phyloP scores from a whole-genome alignment of 495 filamentous ascomycete species.

The Lasiosphaeris hirsuta region DNA sequence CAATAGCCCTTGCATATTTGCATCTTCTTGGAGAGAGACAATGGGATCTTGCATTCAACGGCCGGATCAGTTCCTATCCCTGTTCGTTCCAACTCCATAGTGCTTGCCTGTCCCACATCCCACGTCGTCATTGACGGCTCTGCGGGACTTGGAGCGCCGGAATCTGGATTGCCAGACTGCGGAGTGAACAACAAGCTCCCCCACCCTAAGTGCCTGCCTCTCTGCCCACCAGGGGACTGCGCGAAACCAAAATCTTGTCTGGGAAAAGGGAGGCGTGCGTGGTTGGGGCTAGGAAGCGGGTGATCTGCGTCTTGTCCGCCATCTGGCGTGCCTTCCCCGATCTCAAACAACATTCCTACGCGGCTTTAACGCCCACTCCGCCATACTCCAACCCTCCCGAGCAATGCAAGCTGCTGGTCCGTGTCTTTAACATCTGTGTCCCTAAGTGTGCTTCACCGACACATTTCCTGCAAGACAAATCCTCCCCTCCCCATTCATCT shows the following conservation, averaged over 20 bases:
- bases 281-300: conserved; percentile 11
- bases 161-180: conserved; percentile 7
- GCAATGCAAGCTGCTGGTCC: conserved; percentile 31
- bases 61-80: conserved; percentile 22
- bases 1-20: conserved; percentile 35
- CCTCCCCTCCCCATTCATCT: conserved; percentile 8
- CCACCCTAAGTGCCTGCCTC: neutral
- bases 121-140: conserved; percentile 12
- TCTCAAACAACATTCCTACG: conserved; percentile 31
- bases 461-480: conserved; percentile 5
- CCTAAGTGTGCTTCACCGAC: conserved; percentile 13
- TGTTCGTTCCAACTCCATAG: conserved; percentile 19
- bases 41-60: conserved; percentile 39
- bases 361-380: conserved; percentile 10
- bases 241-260: neutral
- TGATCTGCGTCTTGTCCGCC: conserved; percentile 8
- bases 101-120: conserved; percentile 5
- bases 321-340: conserved; percentile 16
- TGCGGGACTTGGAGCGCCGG: conserved; percentile 1
- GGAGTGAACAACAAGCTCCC: neutral
- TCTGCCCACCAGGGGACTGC: neutral
- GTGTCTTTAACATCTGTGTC: conserved; percentile 21
- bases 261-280: conserved; percentile 5
- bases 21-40: conserved; percentile 23
- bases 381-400: conserved; percentile 25